Percentiles rank a stretch among this genome's conserved stretches.
These are phyloP conservation scores for Sphaceloma murrayae DNA, from an alignment of 2,329 filamentous ascomycete genomes.

Conservation along the genomic window DNA sequence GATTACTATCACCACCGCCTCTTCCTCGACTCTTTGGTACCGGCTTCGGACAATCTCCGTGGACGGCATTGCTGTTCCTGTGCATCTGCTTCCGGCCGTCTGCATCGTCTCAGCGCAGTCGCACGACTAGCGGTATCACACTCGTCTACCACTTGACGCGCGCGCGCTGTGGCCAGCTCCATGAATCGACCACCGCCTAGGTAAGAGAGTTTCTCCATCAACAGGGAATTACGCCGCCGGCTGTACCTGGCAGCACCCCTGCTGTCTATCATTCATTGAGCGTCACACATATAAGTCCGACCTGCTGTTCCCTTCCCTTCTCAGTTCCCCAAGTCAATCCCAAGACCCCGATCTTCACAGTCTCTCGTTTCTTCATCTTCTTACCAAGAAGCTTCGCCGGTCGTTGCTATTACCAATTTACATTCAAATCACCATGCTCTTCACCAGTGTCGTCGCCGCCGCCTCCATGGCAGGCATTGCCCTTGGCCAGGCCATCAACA, in stretches of 20 bases:
- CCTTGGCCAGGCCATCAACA: slow-evolving; percentile 28
- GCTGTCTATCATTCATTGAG: not conserved
- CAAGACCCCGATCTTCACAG: slow-evolving; percentile 12
- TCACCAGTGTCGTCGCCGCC: slow-evolving; percentile 17
- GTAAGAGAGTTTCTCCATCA: slow-evolving; percentile 10
- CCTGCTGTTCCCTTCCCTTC: slow-evolving; percentile 1
- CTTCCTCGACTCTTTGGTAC: not conserved
- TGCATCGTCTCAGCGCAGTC: not conserved
- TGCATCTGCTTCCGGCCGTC: not conserved
- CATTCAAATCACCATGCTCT: slow-evolving; percentile 12
- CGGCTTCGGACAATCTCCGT: not conserved
- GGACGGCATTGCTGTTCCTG: not conserved
- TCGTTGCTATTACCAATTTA: not conserved
- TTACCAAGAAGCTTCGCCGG: slow-evolving; percentile 8
- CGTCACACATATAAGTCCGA: slow-evolving; percentile 5
- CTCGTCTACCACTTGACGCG: not conserved
- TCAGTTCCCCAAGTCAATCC: slow-evolving; percentile 7
- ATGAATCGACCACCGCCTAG: slow-evolving; percentile 3
- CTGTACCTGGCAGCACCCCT: slow-evolving; percentile 2
- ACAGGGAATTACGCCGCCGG: slow-evolving; percentile 4
- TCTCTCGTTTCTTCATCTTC: slow-evolving; percentile 1
- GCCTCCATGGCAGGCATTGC: slow-evolving; percentile 24
- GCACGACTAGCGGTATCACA: not conserved
- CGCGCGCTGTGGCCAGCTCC: not conserved
- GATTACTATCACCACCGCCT: slow-evolving; percentile 2